Conservation (phyloP, 192 early-diverging fungal species). For the Funneliformis geosporum region DNA sequence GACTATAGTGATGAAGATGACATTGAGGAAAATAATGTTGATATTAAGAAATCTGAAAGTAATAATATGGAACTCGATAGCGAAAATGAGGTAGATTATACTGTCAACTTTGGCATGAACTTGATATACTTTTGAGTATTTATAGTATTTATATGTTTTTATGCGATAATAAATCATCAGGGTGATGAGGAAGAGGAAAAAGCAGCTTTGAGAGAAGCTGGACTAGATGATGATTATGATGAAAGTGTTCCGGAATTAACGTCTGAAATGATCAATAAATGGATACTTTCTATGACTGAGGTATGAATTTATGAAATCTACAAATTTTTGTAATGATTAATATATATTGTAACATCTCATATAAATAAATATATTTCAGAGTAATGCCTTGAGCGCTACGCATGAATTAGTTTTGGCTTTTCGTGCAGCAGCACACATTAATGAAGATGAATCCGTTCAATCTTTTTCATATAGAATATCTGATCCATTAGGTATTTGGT, state of each 20-base stretch:
- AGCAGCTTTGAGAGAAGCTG: neutral
- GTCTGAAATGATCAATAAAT: conserved; percentile 69
- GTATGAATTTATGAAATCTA: neutral
- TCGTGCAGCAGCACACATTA: conserved; percentile 75
- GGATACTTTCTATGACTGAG: conserved; percentile 60
- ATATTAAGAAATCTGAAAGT: conserved; percentile 36
- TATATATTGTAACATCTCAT: neutral
- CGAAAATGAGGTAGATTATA: conserved; percentile 33
- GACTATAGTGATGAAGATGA: conserved; percentile 41
- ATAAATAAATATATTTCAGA: neutral
- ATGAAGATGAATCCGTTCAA: conserved; percentile 60
- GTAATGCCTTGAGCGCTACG: conserved; percentile 67
- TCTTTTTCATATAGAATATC: conserved; percentile 72
- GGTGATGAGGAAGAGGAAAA: neutral
- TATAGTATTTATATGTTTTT: neutral
- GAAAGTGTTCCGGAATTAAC: conserved; percentile 48
- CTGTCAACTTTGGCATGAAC: neutral
- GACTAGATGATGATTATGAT: neutral
- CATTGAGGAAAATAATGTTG: conserved; percentile 28
- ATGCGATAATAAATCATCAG: neutral
- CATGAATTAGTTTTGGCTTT: conserved; percentile 83
- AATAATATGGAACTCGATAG: neutral
- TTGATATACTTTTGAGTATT: too few relatives aligned
- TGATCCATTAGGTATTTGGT: conserved; percentile 41
- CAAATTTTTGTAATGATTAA: neutral